These are phyloP conservation scores for Prunus fruticosa DNA, from an alignment of 306 rosid genomes.

Conservation along the genomic window DNA sequence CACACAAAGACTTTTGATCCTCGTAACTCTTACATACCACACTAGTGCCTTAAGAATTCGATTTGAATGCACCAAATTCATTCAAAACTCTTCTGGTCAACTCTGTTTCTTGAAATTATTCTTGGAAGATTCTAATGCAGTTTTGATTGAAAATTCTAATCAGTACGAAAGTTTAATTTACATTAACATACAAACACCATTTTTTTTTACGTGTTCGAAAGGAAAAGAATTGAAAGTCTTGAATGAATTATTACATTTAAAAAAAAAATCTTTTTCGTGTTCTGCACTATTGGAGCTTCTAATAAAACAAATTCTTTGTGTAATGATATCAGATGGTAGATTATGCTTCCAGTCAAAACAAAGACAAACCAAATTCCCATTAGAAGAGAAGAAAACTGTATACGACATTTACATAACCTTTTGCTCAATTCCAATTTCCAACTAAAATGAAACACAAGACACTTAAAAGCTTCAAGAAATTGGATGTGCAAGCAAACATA, in stretches of 20 bases:
- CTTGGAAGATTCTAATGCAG: not conserved
- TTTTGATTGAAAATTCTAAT: not conserved
- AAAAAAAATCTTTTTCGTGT: too few relatives aligned
- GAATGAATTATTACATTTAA: too few relatives aligned
- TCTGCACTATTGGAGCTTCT: too few relatives aligned
- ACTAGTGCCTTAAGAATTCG: not conserved
- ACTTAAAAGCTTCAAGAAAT: not conserved
- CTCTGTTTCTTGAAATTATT: not conserved
- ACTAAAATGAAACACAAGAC: not conserved
- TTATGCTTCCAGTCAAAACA: not conserved
- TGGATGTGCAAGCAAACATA: not conserved
- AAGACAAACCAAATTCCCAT: not conserved
- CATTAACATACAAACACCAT: too few relatives aligned
- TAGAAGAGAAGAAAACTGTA: not conserved
- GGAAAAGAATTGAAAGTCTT: too few relatives aligned
- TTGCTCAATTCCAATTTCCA: not conserved
- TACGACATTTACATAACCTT: not conserved
- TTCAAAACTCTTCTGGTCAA: not conserved
- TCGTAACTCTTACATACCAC: not conserved
- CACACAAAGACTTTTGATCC: not conserved
- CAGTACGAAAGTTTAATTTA: not conserved
- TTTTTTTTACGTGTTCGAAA: not conserved
- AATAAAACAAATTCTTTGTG: too few relatives aligned
- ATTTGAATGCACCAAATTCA: not conserved
- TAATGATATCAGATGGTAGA: too few relatives aligned